Evolutionary conservation across 2,329 filamentous ascomycete genomes (phyloP).

Genomic region (Chaetomium sp.): DNA sequence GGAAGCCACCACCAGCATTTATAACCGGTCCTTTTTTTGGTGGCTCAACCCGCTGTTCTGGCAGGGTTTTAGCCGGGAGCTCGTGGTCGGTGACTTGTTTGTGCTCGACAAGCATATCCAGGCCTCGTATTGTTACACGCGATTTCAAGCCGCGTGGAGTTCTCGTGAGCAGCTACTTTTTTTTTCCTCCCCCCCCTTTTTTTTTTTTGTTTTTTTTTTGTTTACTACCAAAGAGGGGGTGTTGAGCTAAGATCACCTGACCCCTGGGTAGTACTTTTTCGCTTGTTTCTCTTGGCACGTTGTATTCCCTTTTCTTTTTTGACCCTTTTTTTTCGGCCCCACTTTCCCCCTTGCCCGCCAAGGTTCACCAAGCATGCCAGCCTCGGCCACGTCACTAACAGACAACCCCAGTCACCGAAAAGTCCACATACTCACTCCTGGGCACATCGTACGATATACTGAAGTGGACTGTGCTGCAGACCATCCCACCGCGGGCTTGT

Average conservation of each 20-base stretch:
- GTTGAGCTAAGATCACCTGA: too few relatives aligned
- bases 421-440: conserved; percentile 32
- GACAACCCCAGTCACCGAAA: neutral
- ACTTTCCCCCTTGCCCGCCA: neutral
- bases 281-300: neutral
- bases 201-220: too few relatives aligned
- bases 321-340: neutral
- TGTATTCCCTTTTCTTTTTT: neutral
- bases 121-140: conserved; percentile 22
- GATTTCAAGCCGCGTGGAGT: conserved; percentile 26
- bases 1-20: conserved; percentile 35
- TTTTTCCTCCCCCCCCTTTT: too few relatives aligned
- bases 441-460: conserved; percentile 37
- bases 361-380: too few relatives aligned
- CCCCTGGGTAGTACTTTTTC: too few relatives aligned
- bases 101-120: conserved; percentile 32
- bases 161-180: conserved; percentile 19
- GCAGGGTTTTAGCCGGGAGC: conserved; percentile 29
- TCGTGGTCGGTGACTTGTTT: conserved; percentile 34
- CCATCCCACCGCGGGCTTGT: conserved; percentile 43
- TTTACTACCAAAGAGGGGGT: too few relatives aligned
- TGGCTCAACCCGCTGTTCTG: conserved; percentile 36
- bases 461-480: conserved; percentile 39
- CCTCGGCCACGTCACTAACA: neutral
- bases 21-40: conserved; percentile 34